These are phyloP conservation scores for Xylaria palmicola DNA, from an alignment of 495 filamentous ascomycete species.

Conservation along the genomic window DNA sequence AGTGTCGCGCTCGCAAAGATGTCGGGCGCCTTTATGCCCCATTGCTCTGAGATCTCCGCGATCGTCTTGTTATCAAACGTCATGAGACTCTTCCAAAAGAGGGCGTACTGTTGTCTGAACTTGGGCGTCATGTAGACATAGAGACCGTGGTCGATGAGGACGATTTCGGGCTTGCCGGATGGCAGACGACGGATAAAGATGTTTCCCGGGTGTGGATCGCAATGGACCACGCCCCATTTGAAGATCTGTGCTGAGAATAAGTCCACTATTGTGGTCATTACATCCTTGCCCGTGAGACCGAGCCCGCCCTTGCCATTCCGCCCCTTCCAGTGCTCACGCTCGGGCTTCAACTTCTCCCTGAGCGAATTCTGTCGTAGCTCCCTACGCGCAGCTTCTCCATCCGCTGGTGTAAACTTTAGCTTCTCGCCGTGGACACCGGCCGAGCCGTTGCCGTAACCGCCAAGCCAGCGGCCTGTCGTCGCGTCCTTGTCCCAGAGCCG, in stretches of 20 bases:
- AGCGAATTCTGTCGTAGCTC: conserved; percentile 44
- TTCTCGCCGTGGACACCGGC: conserved; percentile 72
- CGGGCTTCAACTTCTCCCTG: conserved; percentile 67
- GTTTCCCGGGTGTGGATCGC: conserved; percentile 95
- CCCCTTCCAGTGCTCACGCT: conserved; percentile 77
- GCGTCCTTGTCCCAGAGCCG: conserved; percentile 85
- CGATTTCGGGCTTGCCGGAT: conserved; percentile 78
- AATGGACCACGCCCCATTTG: conserved; percentile 90
- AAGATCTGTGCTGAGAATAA: conserved; percentile 97
- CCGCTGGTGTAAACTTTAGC: conserved; percentile 50
- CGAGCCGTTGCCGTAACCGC: conserved; percentile 70
- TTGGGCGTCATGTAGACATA: conserved; percentile 86
- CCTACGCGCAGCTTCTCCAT: conserved; percentile 39
- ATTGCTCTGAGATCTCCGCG: conserved; percentile 61
- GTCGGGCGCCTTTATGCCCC: conserved; percentile 87
- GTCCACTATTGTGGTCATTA: conserved; percentile 95
- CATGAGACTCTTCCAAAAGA: conserved; percentile 91
- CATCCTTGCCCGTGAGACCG: conserved; percentile 74
- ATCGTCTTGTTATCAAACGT: conserved; percentile 89
- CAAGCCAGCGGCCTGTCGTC: conserved; percentile 71
- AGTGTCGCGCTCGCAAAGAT: conserved; percentile 89
- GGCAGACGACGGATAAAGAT: conserved; percentile 90
- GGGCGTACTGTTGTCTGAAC: conserved; percentile 85
- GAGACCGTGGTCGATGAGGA: conserved; percentile 94
- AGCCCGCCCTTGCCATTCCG: conserved; percentile 69